Conservation (phyloP, 257 asterid species). For the Leonotis leonurus region DNA sequence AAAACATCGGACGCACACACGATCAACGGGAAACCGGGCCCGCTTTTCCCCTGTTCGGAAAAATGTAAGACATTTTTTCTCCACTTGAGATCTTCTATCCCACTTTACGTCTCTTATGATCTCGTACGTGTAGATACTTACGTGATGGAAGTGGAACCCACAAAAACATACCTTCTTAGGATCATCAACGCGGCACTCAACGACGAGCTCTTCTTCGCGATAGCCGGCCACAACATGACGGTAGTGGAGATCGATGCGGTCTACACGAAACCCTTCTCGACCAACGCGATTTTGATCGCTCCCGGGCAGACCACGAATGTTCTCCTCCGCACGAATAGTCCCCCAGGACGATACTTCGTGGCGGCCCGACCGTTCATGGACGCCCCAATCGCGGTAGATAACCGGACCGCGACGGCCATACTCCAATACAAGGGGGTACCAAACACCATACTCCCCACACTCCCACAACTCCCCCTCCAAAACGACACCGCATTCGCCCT, state of each 20-base stretch:
- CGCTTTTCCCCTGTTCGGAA: constrained; percentile 53
- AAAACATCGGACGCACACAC: constrained; percentile 49
- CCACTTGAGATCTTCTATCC: background rate
- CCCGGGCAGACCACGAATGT: constrained; percentile 66
- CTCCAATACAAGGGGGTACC: constrained; percentile 37
- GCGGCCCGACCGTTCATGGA: constrained; percentile 55
- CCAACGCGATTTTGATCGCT: constrained; percentile 38
- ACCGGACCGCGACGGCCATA: constrained; percentile 49
- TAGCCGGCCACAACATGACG: constrained; percentile 44
- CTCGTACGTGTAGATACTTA: constrained; percentile 32
- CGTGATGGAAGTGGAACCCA: constrained; percentile 43
- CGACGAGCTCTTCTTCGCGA: constrained; percentile 58
- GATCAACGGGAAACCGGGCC: constrained; percentile 61
- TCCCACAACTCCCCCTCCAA: constrained; percentile 32
- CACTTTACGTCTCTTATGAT: background rate
- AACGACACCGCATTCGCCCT: constrained; percentile 40
- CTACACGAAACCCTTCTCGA: constrained; percentile 48
- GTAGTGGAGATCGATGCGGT: constrained; percentile 58
- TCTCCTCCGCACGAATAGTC: constrained; percentile 31
- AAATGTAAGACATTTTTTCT: constrained; percentile 27
- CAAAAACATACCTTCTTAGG: constrained; percentile 48
- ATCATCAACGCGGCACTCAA: constrained; percentile 60
- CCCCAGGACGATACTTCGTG: constrained; percentile 43
- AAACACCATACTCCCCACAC: constrained; percentile 24
- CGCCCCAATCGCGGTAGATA: constrained; percentile 42